Evolutionary conservation across 805 yeast genomes (phyloP), one percentile per base, ranked within the genome.

Genomic region (Zygotorulaspora chibaensis): DNA sequence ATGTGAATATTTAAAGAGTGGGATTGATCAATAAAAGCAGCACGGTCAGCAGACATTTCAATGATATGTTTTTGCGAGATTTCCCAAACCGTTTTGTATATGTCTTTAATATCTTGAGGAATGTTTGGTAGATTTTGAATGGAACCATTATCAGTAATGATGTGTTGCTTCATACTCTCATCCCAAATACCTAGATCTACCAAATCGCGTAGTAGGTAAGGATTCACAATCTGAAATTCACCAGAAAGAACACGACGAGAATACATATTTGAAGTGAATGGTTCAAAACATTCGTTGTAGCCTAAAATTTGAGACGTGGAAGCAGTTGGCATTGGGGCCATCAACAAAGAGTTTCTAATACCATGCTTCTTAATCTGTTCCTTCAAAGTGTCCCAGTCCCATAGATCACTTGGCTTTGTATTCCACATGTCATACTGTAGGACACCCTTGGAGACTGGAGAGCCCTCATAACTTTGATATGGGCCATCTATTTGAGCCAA

Each of bases 311-410:
- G 97, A 2, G 98, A 91, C 1, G 98, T 91, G 1, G 97, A 88
- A 1, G 98, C 98, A 13, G 98, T 91, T 36, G 98, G 98, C 98
- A 91, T 91, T 43, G 96, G 93, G 1, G 95, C 97, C 28, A 90
- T 86, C 13, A 90, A 66, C 46, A 91, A 69, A 3, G 97, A 91
- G 71, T 91, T 91, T 61, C 97, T 74, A 35, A 91, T 58, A 39
- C 98, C 98, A 58, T 79, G 67, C 51, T 69, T 65, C 42, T 69
- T 68, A 50, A 91, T 73, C 34, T 78, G 69, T 9, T 68, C 70
- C 67, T 84, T 88, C 56, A 88, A 66, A 6, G 66, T 52, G 52
- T 79, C 85, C 98, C 98, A 91, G 57, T 91, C 95, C 69, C 89
- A 90, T 51, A 87, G 71, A 28, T 75, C 79, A n/a, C 85, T 68